Base-by-base conservation (phyloP, 305 asterid species). In the Ilex paraguariensis region DNA sequence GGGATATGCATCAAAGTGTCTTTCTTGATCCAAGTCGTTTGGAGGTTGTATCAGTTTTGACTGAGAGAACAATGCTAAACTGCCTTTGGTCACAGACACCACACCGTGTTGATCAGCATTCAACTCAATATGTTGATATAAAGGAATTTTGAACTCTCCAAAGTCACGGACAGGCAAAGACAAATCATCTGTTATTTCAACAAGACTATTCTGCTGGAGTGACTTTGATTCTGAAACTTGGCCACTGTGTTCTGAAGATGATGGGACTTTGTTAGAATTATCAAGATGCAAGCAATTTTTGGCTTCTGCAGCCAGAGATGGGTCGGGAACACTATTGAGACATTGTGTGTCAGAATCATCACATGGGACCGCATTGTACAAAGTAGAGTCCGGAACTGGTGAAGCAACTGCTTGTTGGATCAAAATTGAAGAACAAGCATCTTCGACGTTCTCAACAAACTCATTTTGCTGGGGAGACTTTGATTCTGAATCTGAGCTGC, bases 161-260 rank as follows among this genome's bases (percentile, higher is more conserved):
- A 52, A 36, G 42, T 36, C 7, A 36, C 65, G 60, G 52, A 51
- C 50, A 16, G 68, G 67, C 65, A 60, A 50, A 54, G 72, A 71
- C 55, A 70, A 71, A 64, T 69, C 61, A 60, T 72, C 79, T 58
- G 60, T 60, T 33, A 45, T 62, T 51, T 65, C 59, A 39, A 14
- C 54, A 57, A 54, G 67, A 60, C 32, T 60, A 63, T 63, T 68
- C 73, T 66, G 62, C 62, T 42, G 59, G 70, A 66, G 54, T 55
- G 67, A 56, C 69, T 69, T 79, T 48, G 72, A 68, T 67, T 84
- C 90, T 42, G 62, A 59, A 66, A 71, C 74, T 33, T 72, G 48
- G 66, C 69, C 61, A 72, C 70, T 67, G 49, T 66, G 75, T 67
- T 76, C 73, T 11, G 52, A 32, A 66, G 71, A 70, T 42, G 64